Conservation (phyloP, 805 yeast genomes). For the Myxozyma neglecta region DNA sequence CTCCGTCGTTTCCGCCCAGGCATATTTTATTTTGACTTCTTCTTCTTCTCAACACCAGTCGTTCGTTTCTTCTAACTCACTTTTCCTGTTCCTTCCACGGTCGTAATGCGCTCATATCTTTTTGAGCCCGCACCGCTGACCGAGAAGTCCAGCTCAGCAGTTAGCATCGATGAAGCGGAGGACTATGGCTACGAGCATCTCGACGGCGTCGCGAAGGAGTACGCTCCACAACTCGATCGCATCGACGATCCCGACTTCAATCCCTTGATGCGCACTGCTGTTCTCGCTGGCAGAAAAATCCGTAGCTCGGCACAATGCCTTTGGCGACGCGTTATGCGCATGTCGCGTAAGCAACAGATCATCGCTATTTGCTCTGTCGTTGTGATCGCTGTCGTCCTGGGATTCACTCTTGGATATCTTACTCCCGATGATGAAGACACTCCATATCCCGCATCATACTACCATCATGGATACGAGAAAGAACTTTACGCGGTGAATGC, state of each 20-base stretch:
- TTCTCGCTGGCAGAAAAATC: not conserved
- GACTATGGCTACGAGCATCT: slow-evolving; percentile 28
- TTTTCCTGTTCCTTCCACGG: not conserved
- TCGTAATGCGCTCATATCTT: slow-evolving; percentile 26
- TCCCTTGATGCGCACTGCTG: slow-evolving; percentile 6
- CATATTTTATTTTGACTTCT: not conserved
- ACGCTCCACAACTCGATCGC: slow-evolving; percentile 19
- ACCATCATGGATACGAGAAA: slow-evolving; percentile 9
- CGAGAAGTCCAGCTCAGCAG: slow-evolving; percentile 13
- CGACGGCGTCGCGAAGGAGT: slow-evolving; percentile 32
- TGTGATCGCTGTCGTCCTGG: slow-evolving; percentile 22
- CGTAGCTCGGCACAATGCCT: not conserved
- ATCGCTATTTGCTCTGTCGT: slow-evolving; percentile 15
- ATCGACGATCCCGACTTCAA: slow-evolving; percentile 7
- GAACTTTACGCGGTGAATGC: slow-evolving; percentile 7
- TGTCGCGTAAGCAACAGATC: slow-evolving; percentile 22
- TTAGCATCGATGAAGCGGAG: slow-evolving; percentile 27
- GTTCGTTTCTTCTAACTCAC: not conserved
- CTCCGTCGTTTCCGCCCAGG: too few relatives aligned
- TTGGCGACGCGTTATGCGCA: slow-evolving; percentile 19
- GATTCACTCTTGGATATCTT: slow-evolving; percentile 27
- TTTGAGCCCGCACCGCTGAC: slow-evolving; percentile 28
- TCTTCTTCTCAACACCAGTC: not conserved
- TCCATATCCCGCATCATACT: slow-evolving; percentile 25
- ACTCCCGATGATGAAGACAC: slow-evolving; percentile 30